phyloP scores from a whole-genome alignment of 306 rosid species.

The Fragaria nilgerrensis region DNA sequence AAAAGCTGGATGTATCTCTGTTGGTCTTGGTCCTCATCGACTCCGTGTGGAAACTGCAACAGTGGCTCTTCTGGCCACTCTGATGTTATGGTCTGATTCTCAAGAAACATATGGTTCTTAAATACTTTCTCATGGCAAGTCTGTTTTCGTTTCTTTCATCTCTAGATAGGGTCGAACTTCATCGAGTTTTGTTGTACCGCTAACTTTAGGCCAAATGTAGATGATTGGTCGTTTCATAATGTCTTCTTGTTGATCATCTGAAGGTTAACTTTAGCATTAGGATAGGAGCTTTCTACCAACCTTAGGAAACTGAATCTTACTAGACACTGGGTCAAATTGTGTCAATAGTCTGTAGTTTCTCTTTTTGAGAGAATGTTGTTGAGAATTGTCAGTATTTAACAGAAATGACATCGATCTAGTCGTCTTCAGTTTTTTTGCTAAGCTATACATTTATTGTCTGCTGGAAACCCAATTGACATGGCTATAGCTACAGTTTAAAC shows the following conservation, averaged over 20 bases:
- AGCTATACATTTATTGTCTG: not conserved
- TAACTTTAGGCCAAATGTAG: not conserved
- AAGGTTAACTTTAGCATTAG: not conserved
- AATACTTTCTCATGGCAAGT: conserved; percentile 28
- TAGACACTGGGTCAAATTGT: not conserved
- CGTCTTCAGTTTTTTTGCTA: not conserved
- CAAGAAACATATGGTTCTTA: conserved; percentile 26
- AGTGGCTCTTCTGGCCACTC: conserved; percentile 66
- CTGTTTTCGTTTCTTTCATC: not conserved
- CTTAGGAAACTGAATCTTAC: not conserved
- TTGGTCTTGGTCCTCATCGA: conserved; percentile 83
- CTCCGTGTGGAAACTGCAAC: conserved; percentile 95
- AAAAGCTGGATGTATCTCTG: conserved; percentile 75
- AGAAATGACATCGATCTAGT: not conserved
- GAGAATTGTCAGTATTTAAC: not conserved
- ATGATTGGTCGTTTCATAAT: not conserved
- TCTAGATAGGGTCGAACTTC: conserved; percentile 8
- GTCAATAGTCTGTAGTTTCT: not conserved
- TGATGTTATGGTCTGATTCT: conserved; percentile 86
- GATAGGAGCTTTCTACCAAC: not conserved
- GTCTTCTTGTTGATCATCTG: not conserved
- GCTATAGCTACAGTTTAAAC: not conserved
- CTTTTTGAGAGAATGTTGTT: not conserved
- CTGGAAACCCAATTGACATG: not conserved
- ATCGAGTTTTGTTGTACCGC: not conserved